Base-by-base conservation (phyloP, 805 yeast species). In the Komagataella pastoris region DNA sequence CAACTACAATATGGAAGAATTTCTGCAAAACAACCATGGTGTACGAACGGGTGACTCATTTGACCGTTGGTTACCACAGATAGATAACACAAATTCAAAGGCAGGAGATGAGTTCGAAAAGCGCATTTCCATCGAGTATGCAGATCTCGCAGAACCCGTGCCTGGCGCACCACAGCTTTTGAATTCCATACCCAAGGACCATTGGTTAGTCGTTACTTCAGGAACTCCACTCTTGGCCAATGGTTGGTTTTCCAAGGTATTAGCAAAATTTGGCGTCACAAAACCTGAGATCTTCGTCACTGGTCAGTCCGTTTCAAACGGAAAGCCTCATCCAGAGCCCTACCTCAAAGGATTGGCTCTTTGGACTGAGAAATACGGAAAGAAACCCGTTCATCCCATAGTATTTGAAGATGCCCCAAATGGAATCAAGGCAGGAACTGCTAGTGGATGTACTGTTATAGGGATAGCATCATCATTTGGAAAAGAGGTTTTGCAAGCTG, bases 341-440 rank as follows among this genome's bases (percentile, higher is more conserved):
- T 87, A 87, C 72, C 71, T 76, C 56, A 64, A 70, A 62, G 88
- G 87, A 55, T 73, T 77, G 65, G 60, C 68, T 53, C 58, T 72
- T 46, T 66, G 75, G 57, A 75, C 76, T 24, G 71, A 68, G 58
- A 66, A 67, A 53, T 55, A 59, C 43, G 62, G 59, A 17, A 24
- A 36, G 24, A 59, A 55, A 7, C 51, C 51, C 8, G 52, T 64
- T 30, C 70, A 70, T 59, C 73, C 69, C 52, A 81, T 86, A 47
- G 89, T 84, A 50, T 87, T 87, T 62, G 96, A 87, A 70, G 96
- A 87, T 64, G 95, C 95, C 48, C 91, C 89, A 54, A 90, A 93
- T 49, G 95, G 96, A 63, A 80, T 86, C 56, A 69, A 77, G 59
- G 91, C 95, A 45, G 95, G 95, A 62, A 79, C 80, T 63, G 85